These are phyloP conservation scores for Coprinopsis cinerea DNA, from an alignment of 768 basidiomycete genomes.

Conservation along the genomic window DNA sequence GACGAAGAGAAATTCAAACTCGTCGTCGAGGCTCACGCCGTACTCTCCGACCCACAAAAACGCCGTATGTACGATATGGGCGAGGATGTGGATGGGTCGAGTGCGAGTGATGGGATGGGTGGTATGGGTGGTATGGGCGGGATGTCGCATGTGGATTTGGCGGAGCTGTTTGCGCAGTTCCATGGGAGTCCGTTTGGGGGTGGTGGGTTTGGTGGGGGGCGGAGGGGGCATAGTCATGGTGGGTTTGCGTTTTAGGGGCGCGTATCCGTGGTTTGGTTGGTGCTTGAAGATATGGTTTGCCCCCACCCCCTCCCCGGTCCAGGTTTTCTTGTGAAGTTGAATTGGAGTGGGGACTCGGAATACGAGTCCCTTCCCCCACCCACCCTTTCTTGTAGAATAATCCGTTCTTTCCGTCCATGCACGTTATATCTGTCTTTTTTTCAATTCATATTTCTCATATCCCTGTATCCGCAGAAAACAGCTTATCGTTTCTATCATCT, in stretches of 20 bases:
- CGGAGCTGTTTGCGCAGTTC: slow-evolving; percentile 63
- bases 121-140: slow-evolving; percentile 40
- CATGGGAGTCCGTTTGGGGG: slow-evolving; percentile 36
- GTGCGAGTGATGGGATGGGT: slow-evolving; percentile 38
- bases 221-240: slow-evolving; percentile 1
- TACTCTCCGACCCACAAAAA: slow-evolving; percentile 71
- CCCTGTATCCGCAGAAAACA: too few species aligned
- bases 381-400: too few species aligned
- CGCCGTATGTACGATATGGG: slow-evolving; percentile 77
- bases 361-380: too few species aligned
- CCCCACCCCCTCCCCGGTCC: not conserved
- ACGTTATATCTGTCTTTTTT: too few species aligned
- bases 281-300: not conserved
- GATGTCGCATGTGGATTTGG: slow-evolving; percentile 45
- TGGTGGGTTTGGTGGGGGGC: slow-evolving; percentile 19
- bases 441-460: too few species aligned
- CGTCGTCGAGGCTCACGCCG: slow-evolving; percentile 73
- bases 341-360: too few species aligned
- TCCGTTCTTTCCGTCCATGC: too few species aligned
- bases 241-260: slow-evolving; percentile 5
- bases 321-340: too few species aligned
- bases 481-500: too few species aligned
- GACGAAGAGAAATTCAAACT: slow-evolving; percentile 97
- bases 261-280: not conserved
- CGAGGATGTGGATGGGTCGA: slow-evolving; percentile 72